A percentile compares a stretch with the other conserved stretches of the same genome.
Evolutionary conservation across 768 basidiomycete species (phyloP).

Genomic region (Auriculariales sp.): DNA sequence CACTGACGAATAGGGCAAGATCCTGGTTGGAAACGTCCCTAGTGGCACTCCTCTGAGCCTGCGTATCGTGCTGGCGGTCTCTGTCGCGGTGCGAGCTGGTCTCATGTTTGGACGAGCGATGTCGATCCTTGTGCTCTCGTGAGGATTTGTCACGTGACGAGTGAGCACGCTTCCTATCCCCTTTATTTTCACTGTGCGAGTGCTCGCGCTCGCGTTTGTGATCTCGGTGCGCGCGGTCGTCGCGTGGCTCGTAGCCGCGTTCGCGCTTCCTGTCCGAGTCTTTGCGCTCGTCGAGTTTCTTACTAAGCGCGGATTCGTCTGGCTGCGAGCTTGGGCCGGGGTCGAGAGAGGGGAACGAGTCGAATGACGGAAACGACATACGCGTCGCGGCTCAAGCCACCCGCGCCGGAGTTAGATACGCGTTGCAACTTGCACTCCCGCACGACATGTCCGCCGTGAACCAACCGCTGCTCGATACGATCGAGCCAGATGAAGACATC

Average conservation of each 20-base stretch:
- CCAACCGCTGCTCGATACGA: conserved; percentile 52
- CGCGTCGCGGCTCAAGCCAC: too few species aligned
- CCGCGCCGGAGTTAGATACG: too few species aligned
- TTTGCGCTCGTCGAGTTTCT: not conserved
- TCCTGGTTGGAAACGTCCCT: not conserved
- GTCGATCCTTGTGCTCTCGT: not conserved
- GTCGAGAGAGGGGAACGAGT: conserved; percentile 53
- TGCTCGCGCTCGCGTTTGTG: conserved; percentile 11
- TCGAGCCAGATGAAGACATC: conserved; percentile 69
- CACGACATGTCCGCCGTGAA: conserved; percentile 40
- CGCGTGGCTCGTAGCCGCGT: conserved; percentile 13
- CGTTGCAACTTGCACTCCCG: too few species aligned
- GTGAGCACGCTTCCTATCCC: conserved; percentile 3
- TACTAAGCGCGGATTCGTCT: not conserved
- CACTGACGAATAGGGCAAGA: conserved; percentile 2
- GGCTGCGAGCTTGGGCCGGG: conserved; percentile 20
- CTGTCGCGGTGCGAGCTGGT: conserved; percentile 20
- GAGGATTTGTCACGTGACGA: not conserved
- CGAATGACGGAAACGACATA: conserved; percentile 52
- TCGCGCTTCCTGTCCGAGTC: conserved; percentile 15
- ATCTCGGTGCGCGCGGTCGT: conserved; percentile 10
- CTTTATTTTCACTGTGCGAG: conserved; percentile 2
- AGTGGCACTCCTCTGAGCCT: not conserved
- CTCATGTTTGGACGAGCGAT: conserved; percentile 8
- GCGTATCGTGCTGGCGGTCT: conserved; percentile 16